Evolutionary conservation across 176 grass and related monocot genomes (phyloP), one percentile per base, ranked within the genome.

Genomic region (Urochloa ruziziensis): DNA sequence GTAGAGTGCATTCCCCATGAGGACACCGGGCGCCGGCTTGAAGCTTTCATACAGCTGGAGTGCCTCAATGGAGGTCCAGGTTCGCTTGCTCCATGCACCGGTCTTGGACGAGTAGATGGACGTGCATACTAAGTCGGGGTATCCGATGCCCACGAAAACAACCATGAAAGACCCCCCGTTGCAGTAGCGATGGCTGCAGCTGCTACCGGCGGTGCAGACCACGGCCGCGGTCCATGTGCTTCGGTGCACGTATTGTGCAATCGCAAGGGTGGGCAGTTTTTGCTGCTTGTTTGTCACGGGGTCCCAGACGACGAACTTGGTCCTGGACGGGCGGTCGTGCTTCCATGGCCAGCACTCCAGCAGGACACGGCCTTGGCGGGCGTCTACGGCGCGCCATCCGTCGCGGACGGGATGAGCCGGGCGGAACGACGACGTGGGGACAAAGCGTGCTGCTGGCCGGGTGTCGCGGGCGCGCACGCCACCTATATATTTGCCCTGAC

Each of bases 391-490:
- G 6, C 17, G 6, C 52, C 42, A 44, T 1, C 10, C 6, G 42
- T 4, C 1, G 19, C 16, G 53, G 21, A 2, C 53, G 6, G 2
- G 21, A 21, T 56, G 21, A 21, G 0, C 14, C 21, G 21, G 53
- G 53, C 21, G 3, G 53, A 56, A 9, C 6, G 21, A 18, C 24
- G 57, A 28, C 23, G 57, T 12, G 10, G 57, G 10, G 57, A 28
- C 57, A 10, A 24, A 7, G n/a, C 10, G 24, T 2, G 11, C 10
- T 2, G 1, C 1, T 8, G 6, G 1, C 5, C 1, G 3, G 10
- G 2, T 3, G 57, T 28, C 47, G 3, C 16, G n/a, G n/a, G n/a
- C n/a, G n/a, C n/a, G n/a, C n/a, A n/a, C 1, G 2, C n/a, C 57
- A 5, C 35, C 35, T n/a, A n/a, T n/a, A 5, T 5, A 37, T 12